Percentiles rank a stretch among this genome's conserved stretches.
Evolutionary conservation across 2,329 filamentous ascomycete species (phyloP).

Genomic region (Colletotrichum cereale): DNA sequence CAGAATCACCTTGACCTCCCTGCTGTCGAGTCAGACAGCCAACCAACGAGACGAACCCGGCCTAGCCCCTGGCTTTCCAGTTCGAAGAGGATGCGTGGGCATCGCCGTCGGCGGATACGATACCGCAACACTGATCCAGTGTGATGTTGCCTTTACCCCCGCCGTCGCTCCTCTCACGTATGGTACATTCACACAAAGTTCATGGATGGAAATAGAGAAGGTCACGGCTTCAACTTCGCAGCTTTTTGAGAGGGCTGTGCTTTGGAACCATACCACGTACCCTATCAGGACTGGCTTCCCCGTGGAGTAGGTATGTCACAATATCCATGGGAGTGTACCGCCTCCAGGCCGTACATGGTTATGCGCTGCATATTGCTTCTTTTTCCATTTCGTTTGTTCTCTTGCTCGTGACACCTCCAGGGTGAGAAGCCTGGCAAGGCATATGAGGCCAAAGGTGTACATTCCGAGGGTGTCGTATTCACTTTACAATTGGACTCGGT

Average conservation of each 20-base stretch:
- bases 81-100: conserved; percentile 45
- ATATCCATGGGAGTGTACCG: background rate
- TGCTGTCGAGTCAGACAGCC: conserved; percentile 25
- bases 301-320: conserved; percentile 8
- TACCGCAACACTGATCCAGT: conserved; percentile 42
- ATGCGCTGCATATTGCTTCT: background rate
- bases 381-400: conserved; percentile 20
- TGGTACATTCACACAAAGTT: conserved; percentile 46
- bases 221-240: conserved; percentile 44
- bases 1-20: conserved; percentile 53
- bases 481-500: background rate
- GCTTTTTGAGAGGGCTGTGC: conserved; percentile 34
- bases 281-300: conserved; percentile 22
- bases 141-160: conserved; percentile 47
- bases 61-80: conserved; percentile 43
- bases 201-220: conserved; percentile 45
- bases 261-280: conserved; percentile 24
- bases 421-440: conserved; percentile 27
- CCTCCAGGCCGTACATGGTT: background rate
- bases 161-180: conserved; percentile 43
- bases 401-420: conserved; percentile 10
- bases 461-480: conserved; percentile 11
- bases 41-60: conserved; percentile 7
- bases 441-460: conserved; percentile 17
- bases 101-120: conserved; percentile 44